Evolutionary conservation across 345 rosid genomes (phyloP), one percentile per base, ranked within the genome.

Genomic region (Capsella bursapastoris): DNA sequence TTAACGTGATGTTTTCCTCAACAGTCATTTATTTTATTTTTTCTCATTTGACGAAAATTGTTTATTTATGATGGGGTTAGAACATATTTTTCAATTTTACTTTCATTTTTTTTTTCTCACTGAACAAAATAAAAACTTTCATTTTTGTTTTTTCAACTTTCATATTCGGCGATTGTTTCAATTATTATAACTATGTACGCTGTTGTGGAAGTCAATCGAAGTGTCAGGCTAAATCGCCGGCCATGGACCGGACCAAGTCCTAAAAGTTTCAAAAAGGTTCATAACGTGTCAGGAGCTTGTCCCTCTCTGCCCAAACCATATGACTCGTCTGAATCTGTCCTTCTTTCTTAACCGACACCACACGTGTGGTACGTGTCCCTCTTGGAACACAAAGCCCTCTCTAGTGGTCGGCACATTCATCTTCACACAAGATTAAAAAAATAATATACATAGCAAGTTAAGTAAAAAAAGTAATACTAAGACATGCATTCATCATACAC

Each of bases 291-390:
- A 66, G 81, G 73, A 65, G 27, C 18, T 34, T 66, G 81, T 66
- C 73, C 64, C 62, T 71, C 63, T 58, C 57, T 51, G 69, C 38
- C 53, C 71, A 38, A 71, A 70, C 53, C 77, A 59, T 72, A 78
- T 52, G 81, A 66, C 69, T 71, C 57, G 73, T 77, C 76, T 56
- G 60, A 49, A 76, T 70, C 44, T 72, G 57, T 72, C 40, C n/a
- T 58, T 55, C 62, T 57, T 16, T 45, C 5, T 34, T 43, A 51
- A 41, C 73, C 68, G 73, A 71, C 81, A 58, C 47, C 73, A 72
- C 69, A 78, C 69, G 65, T 72, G 72, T 72, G 81, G 43, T 66
- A 72, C 77, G 81, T 78, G 81, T 66, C 81, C 58, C 66, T 51
- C 51, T 58, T 51, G 29, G 8, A 65, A 57, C 71, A 77, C 48